Base-by-base conservation (phyloP, 2,329 filamentous ascomycete species). In the Trichothecium roseum region DNA sequence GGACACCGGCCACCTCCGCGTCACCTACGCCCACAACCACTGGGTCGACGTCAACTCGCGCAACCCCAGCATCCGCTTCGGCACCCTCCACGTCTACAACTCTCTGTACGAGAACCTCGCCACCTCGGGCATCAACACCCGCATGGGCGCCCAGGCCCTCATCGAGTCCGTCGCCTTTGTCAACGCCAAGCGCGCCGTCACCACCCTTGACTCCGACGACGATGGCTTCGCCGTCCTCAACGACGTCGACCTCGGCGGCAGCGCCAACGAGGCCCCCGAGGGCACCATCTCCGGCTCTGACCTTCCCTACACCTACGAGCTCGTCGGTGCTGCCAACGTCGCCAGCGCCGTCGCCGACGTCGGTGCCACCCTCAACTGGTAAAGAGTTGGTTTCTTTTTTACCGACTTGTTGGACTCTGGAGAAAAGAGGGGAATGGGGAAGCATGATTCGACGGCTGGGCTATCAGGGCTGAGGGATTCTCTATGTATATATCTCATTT, bases 11-110 rank as follows among this genome's bases (percentile, higher is more conserved):
- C 64, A 76, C 50, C 63, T 82, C 31, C 69, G 62, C 50, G 62
- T 83, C 37, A 82, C 78, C 37, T 79, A 78, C 53, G 66, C 68
- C 58, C 72, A 80, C 64, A 82, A 82, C 68, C 64, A 72, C 63
- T 81, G 67, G 66, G 49, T 51, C 44, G 78, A 81, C 62, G 56
- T 80, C 51, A 75, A 78, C 64, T 77, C 71, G 7, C 77, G 78
- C 37, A 62, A 59, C 1, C 78, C 79, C 4, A 73, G 68, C 4
- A 52, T 81, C 52, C 75, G 78, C 45, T 83, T 82, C 59, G 78
- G 78, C 18, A 80, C 72, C 29, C 74, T 46, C 39, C 78, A 83
- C 57, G 54, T 68, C 48, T 64, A 73, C 49, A 74, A 67, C 62
- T 76, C 72, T 63, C 50, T 48, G 43, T 66, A 62, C 54, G 62